Evolutionary conservation across 805 yeast species (phyloP), one percentile per base, ranked within the genome.

Genomic region (Wickerhamomyces strasburgensis): DNA sequence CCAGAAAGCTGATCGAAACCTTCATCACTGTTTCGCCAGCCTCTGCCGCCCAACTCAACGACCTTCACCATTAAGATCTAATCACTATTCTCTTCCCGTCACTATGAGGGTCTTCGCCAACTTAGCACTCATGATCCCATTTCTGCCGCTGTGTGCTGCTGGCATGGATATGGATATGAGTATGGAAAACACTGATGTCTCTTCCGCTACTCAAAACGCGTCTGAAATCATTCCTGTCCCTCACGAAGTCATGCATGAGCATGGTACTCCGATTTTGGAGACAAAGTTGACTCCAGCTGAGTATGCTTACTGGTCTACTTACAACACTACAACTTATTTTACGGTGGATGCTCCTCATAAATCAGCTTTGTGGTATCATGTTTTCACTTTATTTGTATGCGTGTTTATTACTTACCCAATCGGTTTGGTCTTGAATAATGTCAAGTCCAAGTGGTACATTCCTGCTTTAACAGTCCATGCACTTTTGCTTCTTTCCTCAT

Each of bases 301-400:
- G 58, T 64, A 77, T 38, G 56, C 69, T 19, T 89, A 72, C 59
- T 89, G 97, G 97, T 78, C 77, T 33, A 56, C 60, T 18, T 89
- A 88, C 60, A 78, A 84, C 52, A 77, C 94, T 11, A 81, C 90
- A 2, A 79, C 86, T 3, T 88, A 71, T 57, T 78, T 85, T 61
- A 78, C 74, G 6, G 53, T 73, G 10, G 70, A 68, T 0, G 48
- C 71, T 3, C 69, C 76, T 4, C 69, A 70, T 46, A 71, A 75
- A 39, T 40, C 66, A 11, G 70, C 79, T 1, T 61, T 88, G 19
- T 66, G 67, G 44, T 48, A 66, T 28, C 96, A 88, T 52, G 61
- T 78, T 8, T 47, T 56, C 3, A 56, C 75, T 4, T 54, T 74
- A 11, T 34, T 67, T 3, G 8, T 65, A 1, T 58, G 80, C 1